Evolutionary conservation across 495 filamentous ascomycete genomes (phyloP).

Genomic region (Aspergillus diversus): DNA sequence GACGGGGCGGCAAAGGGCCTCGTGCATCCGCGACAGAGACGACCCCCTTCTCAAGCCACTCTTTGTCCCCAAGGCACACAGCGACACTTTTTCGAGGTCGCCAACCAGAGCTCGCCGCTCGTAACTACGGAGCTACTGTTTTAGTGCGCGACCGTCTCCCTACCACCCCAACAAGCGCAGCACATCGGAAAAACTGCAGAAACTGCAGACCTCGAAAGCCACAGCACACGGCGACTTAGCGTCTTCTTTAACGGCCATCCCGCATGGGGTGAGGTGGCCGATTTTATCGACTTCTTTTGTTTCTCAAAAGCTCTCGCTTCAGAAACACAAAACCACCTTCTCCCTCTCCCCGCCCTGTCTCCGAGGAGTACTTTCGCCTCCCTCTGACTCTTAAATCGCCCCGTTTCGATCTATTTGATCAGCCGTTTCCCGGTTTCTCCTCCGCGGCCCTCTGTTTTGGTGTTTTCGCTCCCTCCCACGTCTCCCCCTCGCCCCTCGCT

Average conservation of each 20-base stretch:
- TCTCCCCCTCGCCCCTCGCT: not conserved
- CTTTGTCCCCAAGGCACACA: not conserved
- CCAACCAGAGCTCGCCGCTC: not conserved
- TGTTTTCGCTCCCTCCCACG: not conserved
- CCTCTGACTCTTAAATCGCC: not conserved
- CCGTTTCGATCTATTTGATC: not conserved
- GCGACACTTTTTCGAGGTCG: not conserved
- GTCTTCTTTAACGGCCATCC: slow-evolving; percentile 27
- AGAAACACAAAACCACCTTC: not conserved
- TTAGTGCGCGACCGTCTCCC: too few species aligned
- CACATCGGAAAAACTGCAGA: not conserved
- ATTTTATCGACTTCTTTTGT: not conserved
- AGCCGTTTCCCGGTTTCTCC: not conserved
- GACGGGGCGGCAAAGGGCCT: slow-evolving; percentile 9
- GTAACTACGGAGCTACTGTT: not conserved
- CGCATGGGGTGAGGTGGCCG: slow-evolving; percentile 18
- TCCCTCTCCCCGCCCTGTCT: not conserved
- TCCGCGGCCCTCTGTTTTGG: not conserved
- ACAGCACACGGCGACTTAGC: not conserved
- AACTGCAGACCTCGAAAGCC: not conserved
- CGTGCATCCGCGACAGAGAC: slow-evolving; percentile 14
- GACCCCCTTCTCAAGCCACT: not conserved
- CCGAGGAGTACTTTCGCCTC: not conserved
- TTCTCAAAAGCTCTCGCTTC: not conserved
- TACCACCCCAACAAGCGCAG: too few species aligned